Evolutionary conservation across 2,329 filamentous ascomycete genomes (phyloP).

Genomic region (Zopfia rhizophila): DNA sequence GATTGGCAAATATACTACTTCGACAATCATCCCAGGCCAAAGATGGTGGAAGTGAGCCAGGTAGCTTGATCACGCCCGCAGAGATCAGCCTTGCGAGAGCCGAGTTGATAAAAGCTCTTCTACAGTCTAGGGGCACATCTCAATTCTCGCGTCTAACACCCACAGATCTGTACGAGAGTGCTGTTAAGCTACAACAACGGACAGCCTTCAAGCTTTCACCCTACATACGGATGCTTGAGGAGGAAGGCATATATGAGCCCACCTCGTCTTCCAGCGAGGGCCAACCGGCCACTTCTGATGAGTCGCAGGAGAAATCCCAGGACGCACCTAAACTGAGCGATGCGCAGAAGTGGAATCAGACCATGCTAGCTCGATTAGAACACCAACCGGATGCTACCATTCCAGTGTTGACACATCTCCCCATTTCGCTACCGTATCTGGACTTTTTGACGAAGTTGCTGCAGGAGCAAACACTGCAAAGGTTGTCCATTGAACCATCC

Average conservation of each 20-base stretch:
- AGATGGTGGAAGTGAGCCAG: neutral
- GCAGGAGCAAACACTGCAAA: slow-evolving; percentile 32
- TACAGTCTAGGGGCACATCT: slow-evolving; percentile 25
- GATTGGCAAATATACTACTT: slow-evolving; percentile 17
- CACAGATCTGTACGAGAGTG: slow-evolving; percentile 23
- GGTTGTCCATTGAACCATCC: slow-evolving; percentile 37
- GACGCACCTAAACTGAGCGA: slow-evolving; percentile 19
- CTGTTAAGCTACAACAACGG: slow-evolving; percentile 19
- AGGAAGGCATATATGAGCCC: slow-evolving; percentile 48
- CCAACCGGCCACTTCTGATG: neutral
- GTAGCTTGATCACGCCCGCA: slow-evolving; percentile 13
- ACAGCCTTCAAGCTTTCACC: slow-evolving; percentile 36
- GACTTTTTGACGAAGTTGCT: slow-evolving; percentile 53
- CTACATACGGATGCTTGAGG: slow-evolving; percentile 49
- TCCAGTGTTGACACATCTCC: slow-evolving; percentile 46
- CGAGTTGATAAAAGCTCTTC: slow-evolving; percentile 40
- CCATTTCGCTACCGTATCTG: slow-evolving; percentile 49
- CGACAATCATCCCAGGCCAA: neutral
- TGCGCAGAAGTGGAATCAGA: slow-evolving; percentile 34
- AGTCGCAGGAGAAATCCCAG: neutral
- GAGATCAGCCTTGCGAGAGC: slow-evolving; percentile 33
- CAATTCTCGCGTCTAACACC: slow-evolving; percentile 26
- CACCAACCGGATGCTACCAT: slow-evolving; percentile 34
- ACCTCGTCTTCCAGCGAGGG: slow-evolving; percentile 22
- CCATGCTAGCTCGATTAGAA: slow-evolving; percentile 30